Conservation (phyloP, 2,329 filamentous ascomycete species). For the Cyclaneusma minus region DNA sequence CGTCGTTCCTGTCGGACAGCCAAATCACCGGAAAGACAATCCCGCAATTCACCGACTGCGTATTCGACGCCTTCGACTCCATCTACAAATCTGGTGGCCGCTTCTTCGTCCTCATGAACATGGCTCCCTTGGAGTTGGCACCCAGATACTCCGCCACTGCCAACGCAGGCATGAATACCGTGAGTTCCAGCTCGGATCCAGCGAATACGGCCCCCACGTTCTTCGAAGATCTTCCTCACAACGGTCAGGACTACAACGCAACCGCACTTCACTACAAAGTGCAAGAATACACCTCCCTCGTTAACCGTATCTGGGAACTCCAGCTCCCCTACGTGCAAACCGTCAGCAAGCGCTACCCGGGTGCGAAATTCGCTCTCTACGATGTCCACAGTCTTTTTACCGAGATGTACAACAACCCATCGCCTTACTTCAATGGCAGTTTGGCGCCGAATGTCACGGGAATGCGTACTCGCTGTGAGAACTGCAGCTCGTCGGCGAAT, state of each 20-base stretch:
- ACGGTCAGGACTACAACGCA: too few species aligned
- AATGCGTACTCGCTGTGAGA: conserved; percentile 26
- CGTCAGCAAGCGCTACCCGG: conserved; percentile 27
- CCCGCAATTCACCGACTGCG: conserved; percentile 36
- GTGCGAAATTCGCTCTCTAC: conserved; percentile 34
- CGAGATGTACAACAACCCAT: conserved; percentile 38
- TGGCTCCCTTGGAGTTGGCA: conserved; percentile 34
- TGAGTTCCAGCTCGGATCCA: conserved; percentile 28
- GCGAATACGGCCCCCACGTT: conserved; percentile 12
- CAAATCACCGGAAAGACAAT: conserved; percentile 33
- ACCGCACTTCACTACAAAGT: conserved; percentile 34
- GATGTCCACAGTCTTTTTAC: conserved; percentile 34
- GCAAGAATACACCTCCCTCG: conserved; percentile 30
- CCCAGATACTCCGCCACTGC: conserved; percentile 34
- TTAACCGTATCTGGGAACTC: conserved; percentile 35
- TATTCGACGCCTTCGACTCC: conserved; percentile 30
- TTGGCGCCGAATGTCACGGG: conserved; percentile 35
- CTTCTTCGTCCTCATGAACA: conserved; percentile 42
- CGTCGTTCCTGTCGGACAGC: conserved; percentile 35
- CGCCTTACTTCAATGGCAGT: conserved; percentile 35
- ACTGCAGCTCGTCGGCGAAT: conserved; percentile 14
- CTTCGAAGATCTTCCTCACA: too few species aligned
- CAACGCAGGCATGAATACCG: conserved; percentile 25
- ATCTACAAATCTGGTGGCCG: conserved; percentile 35
- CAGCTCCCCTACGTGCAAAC: conserved; percentile 29